phyloP scores from a whole-genome alignment of 1,284 basidiomycete genomes.

The Apiotrichum montevideense region DNA sequence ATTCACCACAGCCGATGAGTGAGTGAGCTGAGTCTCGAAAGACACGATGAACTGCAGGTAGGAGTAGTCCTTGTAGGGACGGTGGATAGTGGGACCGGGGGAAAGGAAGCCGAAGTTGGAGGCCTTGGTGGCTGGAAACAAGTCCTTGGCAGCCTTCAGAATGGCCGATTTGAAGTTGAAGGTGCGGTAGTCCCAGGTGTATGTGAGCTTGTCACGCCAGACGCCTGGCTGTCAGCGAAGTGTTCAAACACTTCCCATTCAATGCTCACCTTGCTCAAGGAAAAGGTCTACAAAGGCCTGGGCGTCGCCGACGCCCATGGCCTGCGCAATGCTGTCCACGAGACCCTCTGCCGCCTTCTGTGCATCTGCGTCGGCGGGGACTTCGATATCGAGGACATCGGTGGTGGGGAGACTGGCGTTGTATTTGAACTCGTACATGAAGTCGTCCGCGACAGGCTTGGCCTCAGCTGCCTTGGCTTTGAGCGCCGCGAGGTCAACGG shows the following conservation, averaged over 20 bases:
- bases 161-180: slow-evolving; percentile 51
- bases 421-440: slow-evolving; percentile 27
- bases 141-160: slow-evolving; percentile 20
- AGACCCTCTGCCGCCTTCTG: too few species aligned
- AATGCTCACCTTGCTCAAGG: slow-evolving; percentile 4
- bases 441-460: slow-evolving; percentile 16
- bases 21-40: slow-evolving; percentile 53
- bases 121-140: slow-evolving; percentile 15
- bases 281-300: not conserved
- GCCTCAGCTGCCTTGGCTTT: not conserved
- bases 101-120: slow-evolving; percentile 47
- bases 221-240: slow-evolving; percentile 17
- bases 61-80: slow-evolving; percentile 53
- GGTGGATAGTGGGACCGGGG: slow-evolving; percentile 44
- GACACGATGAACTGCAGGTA: slow-evolving; percentile 57
- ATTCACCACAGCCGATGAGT: slow-evolving; percentile 53
- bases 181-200: slow-evolving; percentile 61
- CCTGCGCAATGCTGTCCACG: too few species aligned
- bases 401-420: slow-evolving; percentile 19
- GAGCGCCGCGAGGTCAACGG: too few species aligned
- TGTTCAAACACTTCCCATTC: not conserved
- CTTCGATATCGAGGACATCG: slow-evolving; percentile 2
- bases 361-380: too few species aligned
- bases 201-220: slow-evolving; percentile 21
- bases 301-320: too few species aligned